A percentile compares a stretch with the other conserved stretches of the same genome.
Evolutionary conservation across 2,329 filamentous ascomycete genomes (phyloP).

Genomic region (Penicillium sp.): DNA sequence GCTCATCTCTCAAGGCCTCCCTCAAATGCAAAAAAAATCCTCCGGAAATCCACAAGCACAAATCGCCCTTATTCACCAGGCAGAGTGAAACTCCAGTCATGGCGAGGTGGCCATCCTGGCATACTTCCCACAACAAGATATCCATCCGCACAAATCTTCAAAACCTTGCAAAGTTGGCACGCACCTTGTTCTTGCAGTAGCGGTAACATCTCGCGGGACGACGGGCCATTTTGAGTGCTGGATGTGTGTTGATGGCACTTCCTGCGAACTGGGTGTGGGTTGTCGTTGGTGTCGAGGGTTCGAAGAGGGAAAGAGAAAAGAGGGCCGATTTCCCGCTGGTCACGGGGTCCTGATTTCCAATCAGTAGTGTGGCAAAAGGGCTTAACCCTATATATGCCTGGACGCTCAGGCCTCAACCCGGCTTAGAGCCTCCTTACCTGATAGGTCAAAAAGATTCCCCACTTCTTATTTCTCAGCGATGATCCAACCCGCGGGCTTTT

Average conservation of each 20-base stretch:
- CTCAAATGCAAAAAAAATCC: slow-evolving; percentile 6
- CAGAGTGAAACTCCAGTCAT: not conserved
- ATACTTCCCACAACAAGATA: slow-evolving; percentile 32
- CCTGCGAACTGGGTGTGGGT: slow-evolving; percentile 46
- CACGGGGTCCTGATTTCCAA: slow-evolving; percentile 44
- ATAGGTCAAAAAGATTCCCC: not conserved
- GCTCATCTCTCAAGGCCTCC: slow-evolving; percentile 3
- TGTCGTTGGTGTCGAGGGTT: slow-evolving; percentile 36
- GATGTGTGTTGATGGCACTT: slow-evolving; percentile 48
- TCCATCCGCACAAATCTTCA: slow-evolving; percentile 28
- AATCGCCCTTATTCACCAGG: not conserved
- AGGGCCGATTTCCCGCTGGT: slow-evolving; percentile 15
- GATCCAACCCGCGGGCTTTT: not conserved
- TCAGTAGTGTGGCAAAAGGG: slow-evolving; percentile 41
- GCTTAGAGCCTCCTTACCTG: accelerated
- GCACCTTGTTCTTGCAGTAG: slow-evolving; percentile 99
- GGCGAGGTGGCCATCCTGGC: slow-evolving; percentile 8
- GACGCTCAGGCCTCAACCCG: not conserved
- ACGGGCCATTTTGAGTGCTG: slow-evolving; percentile 88
- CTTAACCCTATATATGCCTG: slow-evolving; percentile 34
- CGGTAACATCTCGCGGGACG: slow-evolving; percentile 99
- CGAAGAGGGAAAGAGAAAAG: slow-evolving; percentile 31
- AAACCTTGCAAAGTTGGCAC: slow-evolving; percentile 37
- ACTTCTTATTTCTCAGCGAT: not conserved
- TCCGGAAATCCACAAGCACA: not conserved